These are phyloP conservation scores for Ceratocystis harringtonii DNA, from an alignment of 2,329 filamentous ascomycete genomes.

Conservation along the genomic window DNA sequence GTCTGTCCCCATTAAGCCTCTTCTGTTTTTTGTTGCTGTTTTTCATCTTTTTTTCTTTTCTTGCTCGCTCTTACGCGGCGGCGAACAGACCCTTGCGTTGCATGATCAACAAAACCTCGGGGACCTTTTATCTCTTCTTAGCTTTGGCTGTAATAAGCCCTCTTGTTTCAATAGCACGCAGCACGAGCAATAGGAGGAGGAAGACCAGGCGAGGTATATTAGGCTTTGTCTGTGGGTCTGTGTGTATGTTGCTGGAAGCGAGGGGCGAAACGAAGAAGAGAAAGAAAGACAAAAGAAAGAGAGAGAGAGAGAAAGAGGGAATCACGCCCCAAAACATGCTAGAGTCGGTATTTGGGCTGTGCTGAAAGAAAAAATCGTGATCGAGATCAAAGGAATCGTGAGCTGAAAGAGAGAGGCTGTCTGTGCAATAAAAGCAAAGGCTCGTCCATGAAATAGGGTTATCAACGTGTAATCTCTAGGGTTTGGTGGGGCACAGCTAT, in stretches of 20 bases:
- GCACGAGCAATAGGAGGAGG: not conserved
- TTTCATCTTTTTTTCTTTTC: not conserved
- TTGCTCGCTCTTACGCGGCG: not conserved
- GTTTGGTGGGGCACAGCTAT: too few species aligned
- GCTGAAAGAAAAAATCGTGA: too few species aligned
- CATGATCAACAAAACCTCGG: constrained; percentile 1
- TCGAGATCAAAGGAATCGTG: too few species aligned
- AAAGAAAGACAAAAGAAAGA: not conserved
- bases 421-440: too few species aligned
- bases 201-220: not conserved
- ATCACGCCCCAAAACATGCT: not conserved
- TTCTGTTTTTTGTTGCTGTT: not conserved
- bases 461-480: too few species aligned
- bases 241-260: not conserved
- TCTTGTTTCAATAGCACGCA: not conserved
- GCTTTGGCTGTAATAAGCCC: not conserved
- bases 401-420: too few species aligned
- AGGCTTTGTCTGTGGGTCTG: not conserved
- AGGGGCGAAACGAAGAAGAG: not conserved
- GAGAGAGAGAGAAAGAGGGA: not conserved
- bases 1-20: too few species aligned
- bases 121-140: not conserved
- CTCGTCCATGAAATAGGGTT: too few species aligned
- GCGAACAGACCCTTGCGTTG: constrained; percentile 6
- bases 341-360: too few species aligned